Evolutionary conservation across 202 grass and related monocot genomes (phyloP).

Genomic region (Schoenoplectus tabernaemontani): DNA sequence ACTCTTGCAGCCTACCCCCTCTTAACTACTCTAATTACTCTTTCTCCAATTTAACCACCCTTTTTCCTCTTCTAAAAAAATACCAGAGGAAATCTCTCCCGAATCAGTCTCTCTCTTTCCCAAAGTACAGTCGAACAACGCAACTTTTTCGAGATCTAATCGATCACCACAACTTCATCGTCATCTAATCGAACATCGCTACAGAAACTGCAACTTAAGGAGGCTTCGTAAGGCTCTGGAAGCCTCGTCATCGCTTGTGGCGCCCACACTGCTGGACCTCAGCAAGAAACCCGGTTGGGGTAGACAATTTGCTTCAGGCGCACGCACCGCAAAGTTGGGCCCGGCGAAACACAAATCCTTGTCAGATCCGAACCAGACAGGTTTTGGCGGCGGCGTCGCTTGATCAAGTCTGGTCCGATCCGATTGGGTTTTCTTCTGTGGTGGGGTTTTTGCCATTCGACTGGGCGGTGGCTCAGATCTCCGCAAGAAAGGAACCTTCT

Average conservation of each 20-base stretch:
- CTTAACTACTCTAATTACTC: not conserved
- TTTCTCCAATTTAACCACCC: not conserved
- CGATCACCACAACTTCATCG: not conserved
- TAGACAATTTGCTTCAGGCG: constrained; percentile 25
- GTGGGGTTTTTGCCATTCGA: not conserved
- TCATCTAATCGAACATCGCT: not conserved
- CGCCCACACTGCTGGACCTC: not conserved
- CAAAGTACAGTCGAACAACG: not conserved
- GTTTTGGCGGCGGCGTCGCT: not conserved
- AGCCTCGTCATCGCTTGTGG: not conserved
- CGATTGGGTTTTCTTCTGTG: not conserved
- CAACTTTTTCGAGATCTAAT: not conserved
- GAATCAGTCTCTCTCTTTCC: not conserved
- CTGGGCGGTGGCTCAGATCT: not conserved
- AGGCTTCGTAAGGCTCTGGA: constrained; percentile 9
- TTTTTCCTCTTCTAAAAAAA: constrained; percentile 22
- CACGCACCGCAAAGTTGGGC: not conserved
- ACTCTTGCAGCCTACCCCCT: not conserved
- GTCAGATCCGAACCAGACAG: not conserved
- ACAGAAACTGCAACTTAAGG: not conserved
- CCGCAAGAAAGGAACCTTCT: not conserved
- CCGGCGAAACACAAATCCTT: constrained; percentile 1
- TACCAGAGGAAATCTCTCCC: not conserved
- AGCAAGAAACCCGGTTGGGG: constrained; percentile 17
- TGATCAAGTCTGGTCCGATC: not conserved